Evolutionary conservation across 139 green algal genomes (phyloP).

Genomic region (Closterium sp.): DNA sequence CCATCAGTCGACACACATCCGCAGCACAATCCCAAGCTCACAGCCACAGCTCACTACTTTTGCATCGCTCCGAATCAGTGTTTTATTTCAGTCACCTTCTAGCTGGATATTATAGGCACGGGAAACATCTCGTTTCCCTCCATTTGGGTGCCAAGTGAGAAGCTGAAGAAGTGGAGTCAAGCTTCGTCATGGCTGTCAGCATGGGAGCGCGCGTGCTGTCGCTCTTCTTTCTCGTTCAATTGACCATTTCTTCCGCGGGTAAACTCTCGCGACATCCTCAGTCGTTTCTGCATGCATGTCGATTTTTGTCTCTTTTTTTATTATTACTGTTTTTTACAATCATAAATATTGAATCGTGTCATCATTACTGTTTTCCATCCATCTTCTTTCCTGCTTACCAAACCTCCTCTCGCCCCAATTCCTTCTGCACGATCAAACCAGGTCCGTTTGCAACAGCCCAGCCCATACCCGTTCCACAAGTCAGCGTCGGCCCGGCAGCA

Average conservation of each 20-base stretch:
- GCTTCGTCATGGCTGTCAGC: neutral
- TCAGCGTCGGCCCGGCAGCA: neutral
- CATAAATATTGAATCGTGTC: no score
- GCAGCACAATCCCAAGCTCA: neutral
- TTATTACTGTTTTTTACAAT: no score
- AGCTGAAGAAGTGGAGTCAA: no score
- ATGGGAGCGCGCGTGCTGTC: neutral
- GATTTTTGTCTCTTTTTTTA: no score
- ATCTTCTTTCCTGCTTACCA: neutral
- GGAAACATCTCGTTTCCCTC: no score
- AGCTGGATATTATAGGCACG: no score
- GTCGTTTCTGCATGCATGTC: no score
- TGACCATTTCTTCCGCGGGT: neutral
- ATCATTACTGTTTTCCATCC: no score
- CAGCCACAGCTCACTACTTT: neutral
- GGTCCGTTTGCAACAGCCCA: neutral
- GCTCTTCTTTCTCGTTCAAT: neutral
- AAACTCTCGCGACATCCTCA: neutral
- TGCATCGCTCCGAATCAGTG: no score
- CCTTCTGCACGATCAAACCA: neutral
- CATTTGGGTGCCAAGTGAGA: no score
- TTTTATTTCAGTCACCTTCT: no score
- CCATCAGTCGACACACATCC: neutral
- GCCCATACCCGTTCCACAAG: neutral
- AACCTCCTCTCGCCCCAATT: neutral